Percentiles rank a stretch among this genome's conserved stretches.
Evolutionary conservation across 805 yeast species (phyloP).

Genomic region (Aciculoconidium aculeatum): DNA sequence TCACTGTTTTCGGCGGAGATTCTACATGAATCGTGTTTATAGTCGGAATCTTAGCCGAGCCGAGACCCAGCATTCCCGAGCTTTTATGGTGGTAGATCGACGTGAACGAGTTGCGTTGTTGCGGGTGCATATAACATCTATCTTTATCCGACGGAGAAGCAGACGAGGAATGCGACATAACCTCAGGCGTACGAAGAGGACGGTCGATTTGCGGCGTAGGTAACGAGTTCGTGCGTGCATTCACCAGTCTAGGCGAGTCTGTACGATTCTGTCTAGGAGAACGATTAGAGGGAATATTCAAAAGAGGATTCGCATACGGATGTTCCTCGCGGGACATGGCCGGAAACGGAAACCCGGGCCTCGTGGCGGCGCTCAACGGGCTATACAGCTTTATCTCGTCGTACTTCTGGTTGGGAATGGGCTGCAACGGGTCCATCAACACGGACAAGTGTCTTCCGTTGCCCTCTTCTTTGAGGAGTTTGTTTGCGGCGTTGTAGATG

Average conservation of each 20-base stretch:
- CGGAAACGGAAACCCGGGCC: constrained; percentile 13
- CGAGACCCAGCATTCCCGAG: constrained; percentile 2
- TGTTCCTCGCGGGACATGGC: constrained; percentile 7
- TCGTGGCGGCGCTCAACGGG: constrained; percentile 10
- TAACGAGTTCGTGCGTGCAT: constrained; percentile 16
- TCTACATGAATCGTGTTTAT: constrained; percentile 3
- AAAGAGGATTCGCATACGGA: constrained; percentile 1
- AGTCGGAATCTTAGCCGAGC: constrained; percentile 3
- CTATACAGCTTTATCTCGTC: constrained; percentile 13
- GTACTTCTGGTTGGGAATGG: constrained; percentile 17
- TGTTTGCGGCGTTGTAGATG: constrained; percentile 17
- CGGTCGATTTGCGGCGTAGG: constrained; percentile 14
- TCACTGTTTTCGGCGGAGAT: constrained; percentile 1
- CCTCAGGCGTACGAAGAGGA: not conserved
- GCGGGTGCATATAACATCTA: constrained; percentile 6
- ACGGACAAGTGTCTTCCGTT: constrained; percentile 33
- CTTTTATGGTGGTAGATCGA: constrained; percentile 11
- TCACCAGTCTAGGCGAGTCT: constrained; percentile 1
- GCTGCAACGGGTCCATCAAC: constrained; percentile 33
- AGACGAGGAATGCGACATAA: not conserved
- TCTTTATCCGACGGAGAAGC: not conserved
- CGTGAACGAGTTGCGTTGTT: constrained; percentile 17
- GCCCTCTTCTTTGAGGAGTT: constrained; percentile 6
- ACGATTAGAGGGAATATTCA: not conserved
- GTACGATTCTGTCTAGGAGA: not conserved